Conservation (phyloP, 257 asterid species). For the Ligustrum vulgare region DNA sequence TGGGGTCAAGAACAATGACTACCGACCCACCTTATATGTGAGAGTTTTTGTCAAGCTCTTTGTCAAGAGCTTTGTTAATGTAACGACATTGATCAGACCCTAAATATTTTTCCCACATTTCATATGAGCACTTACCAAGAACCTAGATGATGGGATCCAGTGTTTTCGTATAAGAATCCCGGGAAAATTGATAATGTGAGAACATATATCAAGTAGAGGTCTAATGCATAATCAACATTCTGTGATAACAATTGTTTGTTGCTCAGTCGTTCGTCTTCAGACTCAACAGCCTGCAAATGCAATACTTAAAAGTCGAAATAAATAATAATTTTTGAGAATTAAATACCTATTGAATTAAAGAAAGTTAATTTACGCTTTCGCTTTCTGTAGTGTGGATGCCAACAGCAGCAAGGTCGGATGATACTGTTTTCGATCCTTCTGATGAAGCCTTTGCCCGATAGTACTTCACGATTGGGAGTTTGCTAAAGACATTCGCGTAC, state of each 20-base stretch:
- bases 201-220: constrained; percentile 52
- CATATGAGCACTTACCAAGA: constrained; percentile 56
- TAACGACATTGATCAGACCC: too few relatives aligned
- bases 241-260: constrained; percentile 46
- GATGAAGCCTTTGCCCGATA: constrained; percentile 38
- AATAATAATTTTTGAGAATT: not conserved
- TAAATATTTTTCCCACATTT: too few relatives aligned
- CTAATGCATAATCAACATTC: constrained; percentile 64
- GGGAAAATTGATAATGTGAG: constrained; percentile 80
- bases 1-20: too few relatives aligned
- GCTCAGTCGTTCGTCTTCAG: constrained; percentile 47
- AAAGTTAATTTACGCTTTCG: not conserved
- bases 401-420: constrained; percentile 1
- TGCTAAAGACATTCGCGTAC: constrained; percentile 37
- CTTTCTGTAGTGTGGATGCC: not conserved
- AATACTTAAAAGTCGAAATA: not conserved
- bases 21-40: too few relatives aligned
- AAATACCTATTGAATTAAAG: not conserved
- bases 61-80: too few relatives aligned
- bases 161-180: constrained; percentile 81
- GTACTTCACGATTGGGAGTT: constrained; percentile 41
- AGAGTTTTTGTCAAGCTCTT: too few relatives aligned
- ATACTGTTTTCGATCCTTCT: not conserved
- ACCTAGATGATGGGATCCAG: constrained; percentile 75
- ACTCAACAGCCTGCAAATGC: constrained; percentile 35